Evolutionary conservation across 1,139 yeast species (phyloP).

Genomic region (Diutina catenulata): DNA sequence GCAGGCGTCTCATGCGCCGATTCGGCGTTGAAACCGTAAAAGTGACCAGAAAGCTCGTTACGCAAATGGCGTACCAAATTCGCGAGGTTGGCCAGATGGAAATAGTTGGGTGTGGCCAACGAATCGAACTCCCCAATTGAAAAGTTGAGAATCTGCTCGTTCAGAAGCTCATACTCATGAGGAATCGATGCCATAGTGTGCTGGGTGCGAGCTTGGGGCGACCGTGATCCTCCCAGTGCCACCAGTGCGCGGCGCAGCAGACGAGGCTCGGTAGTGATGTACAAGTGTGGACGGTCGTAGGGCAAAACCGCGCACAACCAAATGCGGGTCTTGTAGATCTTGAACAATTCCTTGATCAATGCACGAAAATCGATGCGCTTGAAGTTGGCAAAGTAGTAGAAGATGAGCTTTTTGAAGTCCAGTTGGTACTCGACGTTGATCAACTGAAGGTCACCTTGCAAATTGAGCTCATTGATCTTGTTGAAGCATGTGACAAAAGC

Average conservation of each 20-base stretch:
- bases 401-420: slow-evolving; percentile 87
- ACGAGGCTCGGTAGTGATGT: slow-evolving; percentile 6
- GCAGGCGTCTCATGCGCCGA: not conserved
- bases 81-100: slow-evolving; percentile 29
- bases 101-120: slow-evolving; percentile 26
- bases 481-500: slow-evolving; percentile 34
- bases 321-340: slow-evolving; percentile 88
- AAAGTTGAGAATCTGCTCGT: slow-evolving; percentile 31
- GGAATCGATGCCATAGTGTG: slow-evolving; percentile 15
- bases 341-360: slow-evolving; percentile 81
- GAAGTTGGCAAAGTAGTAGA: slow-evolving; percentile 68
- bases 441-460: slow-evolving; percentile 18
- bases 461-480: slow-evolving; percentile 32
- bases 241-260: not conserved
- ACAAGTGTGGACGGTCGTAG: slow-evolving; percentile 9
- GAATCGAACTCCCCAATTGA: slow-evolving; percentile 26
- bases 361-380: slow-evolving; percentile 88
- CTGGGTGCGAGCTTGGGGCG: not conserved
- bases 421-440: slow-evolving; percentile 86
- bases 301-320: slow-evolving; percentile 83
- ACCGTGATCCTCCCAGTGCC: slow-evolving; percentile 5
- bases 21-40: slow-evolving; percentile 27
- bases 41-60: slow-evolving; percentile 25
- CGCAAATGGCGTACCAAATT: slow-evolving; percentile 24
- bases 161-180: slow-evolving; percentile 27